Base-by-base conservation (phyloP, 2,329 filamentous ascomycete genomes). In the Setomelanomma holmii region DNA sequence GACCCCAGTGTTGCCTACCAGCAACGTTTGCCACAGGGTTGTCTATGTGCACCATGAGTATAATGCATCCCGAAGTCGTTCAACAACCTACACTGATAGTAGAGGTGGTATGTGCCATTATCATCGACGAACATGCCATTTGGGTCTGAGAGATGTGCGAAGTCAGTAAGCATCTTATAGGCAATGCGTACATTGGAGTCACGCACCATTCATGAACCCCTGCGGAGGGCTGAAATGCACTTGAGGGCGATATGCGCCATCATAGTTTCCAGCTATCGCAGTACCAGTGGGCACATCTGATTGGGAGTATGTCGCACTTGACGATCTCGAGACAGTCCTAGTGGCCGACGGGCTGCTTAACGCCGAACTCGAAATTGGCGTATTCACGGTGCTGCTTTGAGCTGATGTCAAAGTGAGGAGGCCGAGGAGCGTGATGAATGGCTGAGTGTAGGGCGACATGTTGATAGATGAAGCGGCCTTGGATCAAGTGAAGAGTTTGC, bases 1-100 rank as follows among this genome's bases (percentile, higher is more conserved):
- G 86, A 8, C 86, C 86, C 86, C 86, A 89, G 60, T 88, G 85
- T 62, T 87, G 82, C 53, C 86, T 84, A 1, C 84, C 84, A 5
- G 75, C 81, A 1, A 82, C 77, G 6, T 74, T 70, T 2, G 65
- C 79, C 0, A 76, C 76, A 1, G 82, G 81, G 49, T 84, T 83
- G 58, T 82, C 78, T 80, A 23, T 34, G 3, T 19, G 5, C 21
- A 16, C 2, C n/a, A n/a, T 36, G 12, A 16, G 14, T 16, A 36
- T 30, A 12, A 12, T 30, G 24, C 6, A 30, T 12, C 6, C 6
- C 24, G 6, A 7, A 30, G 12, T 6, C 12, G 12, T 30, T 30
- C 6, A 12, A 30, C 4, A n/a, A 35, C 33, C 41, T 72, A 76
- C 80, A 86, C 65, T 89, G 86, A 61, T 89, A 89, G 71, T 89